Conservation (phyloP, 2,329 filamentous ascomycete genomes). For the Neonectria sp. region DNA sequence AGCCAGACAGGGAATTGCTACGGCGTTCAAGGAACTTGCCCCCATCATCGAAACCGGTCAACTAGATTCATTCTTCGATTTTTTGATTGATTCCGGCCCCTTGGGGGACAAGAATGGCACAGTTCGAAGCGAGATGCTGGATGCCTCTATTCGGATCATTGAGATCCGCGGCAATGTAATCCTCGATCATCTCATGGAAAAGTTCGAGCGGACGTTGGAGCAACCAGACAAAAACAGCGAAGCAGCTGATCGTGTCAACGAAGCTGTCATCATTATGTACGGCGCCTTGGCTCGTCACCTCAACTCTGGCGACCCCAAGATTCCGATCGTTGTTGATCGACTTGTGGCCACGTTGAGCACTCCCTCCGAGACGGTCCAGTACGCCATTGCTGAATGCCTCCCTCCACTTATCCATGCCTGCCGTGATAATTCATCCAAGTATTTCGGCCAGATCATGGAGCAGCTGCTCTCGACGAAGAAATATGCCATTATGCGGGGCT, state of each 20-base stretch:
- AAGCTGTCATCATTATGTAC: slow-evolving; percentile 98
- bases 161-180: slow-evolving; percentile 84
- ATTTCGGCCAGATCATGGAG: slow-evolving; percentile 85
- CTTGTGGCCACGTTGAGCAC: slow-evolving; percentile 91
- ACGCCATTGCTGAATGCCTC: slow-evolving; percentile 93
- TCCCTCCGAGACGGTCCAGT: slow-evolving; percentile 96
- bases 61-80: slow-evolving; percentile 84
- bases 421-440: slow-evolving; percentile 82
- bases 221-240: slow-evolving; percentile 86
- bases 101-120: slow-evolving; percentile 84
- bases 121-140: slow-evolving; percentile 92
- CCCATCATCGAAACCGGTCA: slow-evolving; percentile 76
- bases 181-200: slow-evolving; percentile 91
- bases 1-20: slow-evolving; percentile 87
- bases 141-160: slow-evolving; percentile 87
- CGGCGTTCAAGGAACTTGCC: slow-evolving; percentile 88
- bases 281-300: slow-evolving; percentile 93
- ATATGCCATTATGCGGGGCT: slow-evolving; percentile 92
- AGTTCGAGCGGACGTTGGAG: slow-evolving; percentile 91
- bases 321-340: slow-evolving; percentile 89
- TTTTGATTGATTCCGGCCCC: slow-evolving; percentile 88
- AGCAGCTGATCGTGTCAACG: slow-evolving; percentile 90
- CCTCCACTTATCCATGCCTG: slow-evolving; percentile 91
- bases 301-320: slow-evolving; percentile 85
- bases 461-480: slow-evolving; percentile 89